Percentiles rank a stretch among this genome's conserved stretches.
Evolutionary conservation across 2,329 filamentous ascomycete genomes (phyloP).

Genomic region (Alternaria ventricosa): DNA sequence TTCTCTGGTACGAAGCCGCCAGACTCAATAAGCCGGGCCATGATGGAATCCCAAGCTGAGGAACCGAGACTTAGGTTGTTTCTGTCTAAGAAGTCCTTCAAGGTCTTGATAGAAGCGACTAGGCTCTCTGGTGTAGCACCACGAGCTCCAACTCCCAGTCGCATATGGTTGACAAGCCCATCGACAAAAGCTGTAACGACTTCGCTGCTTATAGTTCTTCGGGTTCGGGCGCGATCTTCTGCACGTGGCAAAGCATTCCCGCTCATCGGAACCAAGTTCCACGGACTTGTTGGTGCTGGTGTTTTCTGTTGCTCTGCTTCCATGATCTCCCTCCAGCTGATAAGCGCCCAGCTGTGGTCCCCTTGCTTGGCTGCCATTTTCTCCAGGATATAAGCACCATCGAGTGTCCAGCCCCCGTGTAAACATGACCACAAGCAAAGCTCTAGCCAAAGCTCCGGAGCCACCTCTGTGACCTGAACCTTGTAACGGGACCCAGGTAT

Average conservation of each 20-base stretch:
- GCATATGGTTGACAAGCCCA: constrained; percentile 56
- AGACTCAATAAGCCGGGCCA: constrained; percentile 60
- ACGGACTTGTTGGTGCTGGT: constrained; percentile 19
- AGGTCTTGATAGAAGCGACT: constrained; percentile 41
- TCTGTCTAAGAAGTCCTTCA: constrained; percentile 48
- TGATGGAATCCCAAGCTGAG: constrained; percentile 53
- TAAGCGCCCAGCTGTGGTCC: constrained; percentile 36
- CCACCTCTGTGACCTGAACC: constrained; percentile 49
- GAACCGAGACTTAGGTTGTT: constrained; percentile 50
- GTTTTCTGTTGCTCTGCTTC: constrained; percentile 35
- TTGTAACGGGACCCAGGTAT: constrained; percentile 54
- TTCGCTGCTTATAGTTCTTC: constrained; percentile 63
- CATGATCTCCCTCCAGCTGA: constrained; percentile 54
- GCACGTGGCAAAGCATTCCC: constrained; percentile 22
- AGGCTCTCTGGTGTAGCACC: constrained; percentile 47
- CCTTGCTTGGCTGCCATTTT: constrained; percentile 29
- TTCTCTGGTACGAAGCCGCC: constrained; percentile 54
- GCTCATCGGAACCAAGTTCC: constrained; percentile 34
- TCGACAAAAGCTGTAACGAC: constrained; percentile 63
- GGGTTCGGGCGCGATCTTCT: constrained; percentile 41
- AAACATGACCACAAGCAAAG: constrained; percentile 60
- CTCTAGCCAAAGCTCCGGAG: constrained; percentile 59
- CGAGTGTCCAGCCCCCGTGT: constrained; percentile 55
- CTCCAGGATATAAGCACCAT: constrained; percentile 52
- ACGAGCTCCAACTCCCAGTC: constrained; percentile 51